Conservation (phyloP, 1,284 basidiomycete species). For the Ganoderma leucocontextum region DNA sequence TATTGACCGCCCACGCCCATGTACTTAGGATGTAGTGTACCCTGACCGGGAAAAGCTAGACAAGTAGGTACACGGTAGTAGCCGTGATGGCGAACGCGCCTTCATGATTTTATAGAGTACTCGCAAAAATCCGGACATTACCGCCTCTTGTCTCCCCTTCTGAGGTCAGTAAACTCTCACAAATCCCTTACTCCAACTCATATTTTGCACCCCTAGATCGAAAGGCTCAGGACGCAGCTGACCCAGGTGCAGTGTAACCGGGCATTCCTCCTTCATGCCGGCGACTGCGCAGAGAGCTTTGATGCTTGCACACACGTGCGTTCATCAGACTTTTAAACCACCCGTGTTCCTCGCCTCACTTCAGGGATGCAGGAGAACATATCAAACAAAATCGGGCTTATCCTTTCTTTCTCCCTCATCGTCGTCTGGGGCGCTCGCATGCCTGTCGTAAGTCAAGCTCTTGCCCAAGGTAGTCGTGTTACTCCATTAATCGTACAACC, state of each 20-base stretch:
- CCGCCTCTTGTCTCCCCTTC: constrained; percentile 91
- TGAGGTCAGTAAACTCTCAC: constrained; percentile 65
- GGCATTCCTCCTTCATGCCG: constrained; percentile 95
- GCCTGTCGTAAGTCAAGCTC: constrained; percentile 71
- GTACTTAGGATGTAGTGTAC: constrained; percentile 58
- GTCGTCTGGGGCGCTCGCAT: constrained; percentile 92
- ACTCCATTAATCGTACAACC: neutral
- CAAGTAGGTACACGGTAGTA: constrained; percentile 45
- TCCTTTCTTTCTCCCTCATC: constrained; percentile 95
- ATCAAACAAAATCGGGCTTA: constrained; percentile 92
- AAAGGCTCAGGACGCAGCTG: constrained; percentile 84
- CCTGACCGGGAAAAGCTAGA: constrained; percentile 57
- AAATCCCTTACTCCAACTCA: neutral
- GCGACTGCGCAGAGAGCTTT: constrained; percentile 96
- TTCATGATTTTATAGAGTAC: constrained; percentile 58
- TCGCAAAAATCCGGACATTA: constrained; percentile 77
- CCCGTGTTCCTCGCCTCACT: neutral
- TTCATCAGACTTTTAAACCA: constrained; percentile 15
- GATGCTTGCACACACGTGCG: constrained; percentile 88
- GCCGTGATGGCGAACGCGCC: neutral
- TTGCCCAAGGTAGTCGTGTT: neutral
- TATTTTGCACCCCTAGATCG: constrained; percentile 65
- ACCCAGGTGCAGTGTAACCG: constrained; percentile 84
- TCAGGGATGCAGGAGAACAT: constrained; percentile 78
- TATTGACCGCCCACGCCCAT: neutral